Base-by-base conservation (phyloP, 441 rosid genomes). In the Gossypium davidsonii region DNA sequence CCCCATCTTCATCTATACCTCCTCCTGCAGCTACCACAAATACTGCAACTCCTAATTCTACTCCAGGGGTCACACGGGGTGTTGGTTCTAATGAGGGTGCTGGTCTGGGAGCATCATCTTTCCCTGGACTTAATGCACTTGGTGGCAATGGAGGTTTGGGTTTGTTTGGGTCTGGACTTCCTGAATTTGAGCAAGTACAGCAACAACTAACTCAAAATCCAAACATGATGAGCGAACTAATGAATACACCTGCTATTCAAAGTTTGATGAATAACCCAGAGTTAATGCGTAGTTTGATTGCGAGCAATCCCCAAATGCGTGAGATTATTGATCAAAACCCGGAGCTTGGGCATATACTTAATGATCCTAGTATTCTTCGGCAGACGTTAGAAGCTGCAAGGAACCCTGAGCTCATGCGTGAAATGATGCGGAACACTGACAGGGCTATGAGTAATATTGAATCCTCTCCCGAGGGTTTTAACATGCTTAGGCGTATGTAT, bases 121-220 rank as follows among this genome's bases (percentile, higher is more conserved):
- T 88, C 75, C 90, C 94, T 70, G 91, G 90, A 44, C 86, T 88
- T 18, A 85, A 81, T 80, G 71, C 85, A 11, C 53, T 85, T 10
- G 91, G 90, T 77, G 83, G 92, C 59, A 83, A 82, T 2, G 78
- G 87, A 56, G 79, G 84, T 49, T n/a, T 87, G 78, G 88, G 84
- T 65, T 78, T 85, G 79, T 88, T 90, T 76, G 97, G 95, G 77
- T 83, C 88, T 59, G 92, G 89, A 48, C 82, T 89, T 79, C 91
- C 88, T 0, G 90, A 90, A 63, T 83, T 89, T 72, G 96, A 85
- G 53, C 94, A 90, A 80, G 88, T 88, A 8, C 97, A 90, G 79
- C 96, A 92, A 74, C 97, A 89, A 64, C 80, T 88, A 48, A 83
- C 94, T 37, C 96, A 82, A 71, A 85, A 92, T 78, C 96, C 97